These are phyloP conservation scores for Aspergillus sparsus DNA, from an alignment of 495 filamentous ascomycete genomes.

Conservation along the genomic window DNA sequence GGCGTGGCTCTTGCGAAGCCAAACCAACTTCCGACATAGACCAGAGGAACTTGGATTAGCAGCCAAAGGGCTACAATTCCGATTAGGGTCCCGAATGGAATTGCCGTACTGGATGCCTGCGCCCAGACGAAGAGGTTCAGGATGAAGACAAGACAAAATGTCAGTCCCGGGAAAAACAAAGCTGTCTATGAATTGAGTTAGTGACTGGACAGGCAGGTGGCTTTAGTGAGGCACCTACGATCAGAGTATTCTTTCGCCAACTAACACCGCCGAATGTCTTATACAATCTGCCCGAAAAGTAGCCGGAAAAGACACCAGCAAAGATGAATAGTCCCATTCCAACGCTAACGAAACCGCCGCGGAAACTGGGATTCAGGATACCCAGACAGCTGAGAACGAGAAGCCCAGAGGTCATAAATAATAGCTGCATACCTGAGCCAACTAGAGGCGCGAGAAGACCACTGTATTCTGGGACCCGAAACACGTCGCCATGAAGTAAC, in stretches of 20 bases:
- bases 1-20: slow-evolving; percentile 66
- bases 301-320: slow-evolving; percentile 89
- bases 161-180: slow-evolving; percentile 77
- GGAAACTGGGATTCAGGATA: slow-evolving; percentile 86
- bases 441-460: slow-evolving; percentile 81
- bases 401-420: slow-evolving; percentile 82
- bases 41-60: slow-evolving; percentile 84
- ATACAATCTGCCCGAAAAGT: slow-evolving; percentile 83
- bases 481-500: slow-evolving; percentile 92
- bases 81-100: slow-evolving; percentile 83
- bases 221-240: slow-evolving; percentile 42
- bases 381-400: slow-evolving; percentile 80
- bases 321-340: slow-evolving; percentile 85
- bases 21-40: slow-evolving; percentile 81
- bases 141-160: slow-evolving; percentile 78
- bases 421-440: slow-evolving; percentile 85
- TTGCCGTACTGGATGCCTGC: slow-evolving; percentile 85
- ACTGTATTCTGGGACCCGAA: slow-evolving; percentile 73
- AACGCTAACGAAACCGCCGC: slow-evolving; percentile 88
- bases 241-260: slow-evolving; percentile 79
- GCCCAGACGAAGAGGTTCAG: slow-evolving; percentile 94
- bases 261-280: slow-evolving; percentile 80
- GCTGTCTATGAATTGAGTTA: slow-evolving; percentile 58
- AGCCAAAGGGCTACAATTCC: slow-evolving; percentile 82
- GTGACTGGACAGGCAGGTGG: background rate